A percentile compares a stretch with the other conserved stretches of the same genome.
Conservation (phyloP, 257 asterid genomes). For the Solanum appendiculatum region DNA sequence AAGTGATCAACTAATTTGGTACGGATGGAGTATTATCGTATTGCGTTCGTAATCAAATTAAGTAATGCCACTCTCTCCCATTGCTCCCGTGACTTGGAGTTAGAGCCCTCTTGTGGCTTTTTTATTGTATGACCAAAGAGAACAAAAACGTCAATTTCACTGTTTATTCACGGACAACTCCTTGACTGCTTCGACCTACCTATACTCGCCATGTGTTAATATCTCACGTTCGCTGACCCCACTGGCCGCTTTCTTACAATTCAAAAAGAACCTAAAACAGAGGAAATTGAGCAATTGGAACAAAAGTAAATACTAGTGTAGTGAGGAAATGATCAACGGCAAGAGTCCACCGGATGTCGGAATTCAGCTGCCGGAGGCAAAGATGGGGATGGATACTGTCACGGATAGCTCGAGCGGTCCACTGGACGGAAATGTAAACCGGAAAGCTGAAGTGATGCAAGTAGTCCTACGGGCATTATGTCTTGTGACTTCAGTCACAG, state of each 20-base stretch:
- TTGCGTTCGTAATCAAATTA: background rate
- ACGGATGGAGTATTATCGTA: background rate
- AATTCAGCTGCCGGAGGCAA: slow-evolving; percentile 49
- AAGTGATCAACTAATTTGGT: background rate
- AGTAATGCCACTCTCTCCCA: no score
- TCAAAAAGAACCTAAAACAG: background rate
- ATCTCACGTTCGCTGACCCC: background rate
- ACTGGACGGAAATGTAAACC: slow-evolving; percentile 4
- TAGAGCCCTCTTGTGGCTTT: background rate
- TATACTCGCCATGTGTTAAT: background rate
- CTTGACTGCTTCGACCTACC: background rate
- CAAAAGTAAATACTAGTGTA: background rate
- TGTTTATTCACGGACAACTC: background rate
- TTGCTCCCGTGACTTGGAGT: background rate
- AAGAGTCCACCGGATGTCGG: slow-evolving; percentile 30
- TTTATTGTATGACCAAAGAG: background rate
- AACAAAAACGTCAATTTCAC: background rate
- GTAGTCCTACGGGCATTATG: slow-evolving; percentile 36
- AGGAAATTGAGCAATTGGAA: background rate
- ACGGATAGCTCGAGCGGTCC: slow-evolving; percentile 19
- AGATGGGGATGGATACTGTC: slow-evolving; percentile 11
- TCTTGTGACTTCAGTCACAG: slow-evolving; percentile 43
- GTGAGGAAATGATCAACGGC: slow-evolving; percentile 25
- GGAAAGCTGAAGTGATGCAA: slow-evolving; percentile 43
- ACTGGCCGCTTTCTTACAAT: background rate